phyloP scores from a whole-genome alignment of 352 stramenopile species.

The Phytophthora litchii region DNA sequence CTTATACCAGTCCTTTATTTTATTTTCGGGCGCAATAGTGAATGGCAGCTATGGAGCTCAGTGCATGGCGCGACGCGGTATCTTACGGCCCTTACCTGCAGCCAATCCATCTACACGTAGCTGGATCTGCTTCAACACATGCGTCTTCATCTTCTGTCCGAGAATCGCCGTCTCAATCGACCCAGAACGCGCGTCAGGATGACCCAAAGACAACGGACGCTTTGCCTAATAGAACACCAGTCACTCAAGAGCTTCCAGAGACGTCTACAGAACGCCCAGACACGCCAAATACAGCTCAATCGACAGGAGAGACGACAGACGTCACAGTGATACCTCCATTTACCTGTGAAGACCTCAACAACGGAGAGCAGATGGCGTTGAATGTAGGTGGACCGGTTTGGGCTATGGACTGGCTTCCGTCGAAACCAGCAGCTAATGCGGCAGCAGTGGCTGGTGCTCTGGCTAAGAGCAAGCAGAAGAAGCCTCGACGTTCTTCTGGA shows the following conservation, averaged over 20 bases:
- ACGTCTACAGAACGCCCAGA: constrained; percentile 3
- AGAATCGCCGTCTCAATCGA: constrained; percentile 11
- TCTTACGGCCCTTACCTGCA: constrained; percentile 53
- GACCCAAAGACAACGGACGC: constrained; percentile 1
- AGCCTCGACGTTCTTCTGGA: constrained; percentile 3
- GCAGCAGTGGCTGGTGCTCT: constrained; percentile 12
- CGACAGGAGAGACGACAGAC: not conserved
- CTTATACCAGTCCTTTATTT: no score
- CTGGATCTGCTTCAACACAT: not conserved
- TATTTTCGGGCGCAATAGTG: constrained; percentile 2
- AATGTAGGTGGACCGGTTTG: constrained; percentile 80
- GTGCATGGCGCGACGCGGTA: constrained; percentile 39
- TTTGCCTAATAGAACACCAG: constrained; percentile 3
- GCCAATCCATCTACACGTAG: constrained; percentile 48
- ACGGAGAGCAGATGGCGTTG: constrained; percentile 46
- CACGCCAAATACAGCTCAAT: not conserved
- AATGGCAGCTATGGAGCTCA: constrained; percentile 34
- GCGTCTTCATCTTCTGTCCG: not conserved
- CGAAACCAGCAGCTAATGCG: constrained; percentile 14
- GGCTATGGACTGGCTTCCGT: constrained; percentile 82
- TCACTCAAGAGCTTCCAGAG: constrained; percentile 10
- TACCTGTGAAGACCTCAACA: constrained; percentile 42
- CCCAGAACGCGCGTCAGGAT: constrained; percentile 13
- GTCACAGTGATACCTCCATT: constrained; percentile 57
- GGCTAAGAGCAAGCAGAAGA: constrained; percentile 19